Percentiles rank a stretch among this genome's conserved stretches.
Evolutionary conservation across 257 asterid species (phyloP).

Genomic region (Thymus mandschuricus): DNA sequence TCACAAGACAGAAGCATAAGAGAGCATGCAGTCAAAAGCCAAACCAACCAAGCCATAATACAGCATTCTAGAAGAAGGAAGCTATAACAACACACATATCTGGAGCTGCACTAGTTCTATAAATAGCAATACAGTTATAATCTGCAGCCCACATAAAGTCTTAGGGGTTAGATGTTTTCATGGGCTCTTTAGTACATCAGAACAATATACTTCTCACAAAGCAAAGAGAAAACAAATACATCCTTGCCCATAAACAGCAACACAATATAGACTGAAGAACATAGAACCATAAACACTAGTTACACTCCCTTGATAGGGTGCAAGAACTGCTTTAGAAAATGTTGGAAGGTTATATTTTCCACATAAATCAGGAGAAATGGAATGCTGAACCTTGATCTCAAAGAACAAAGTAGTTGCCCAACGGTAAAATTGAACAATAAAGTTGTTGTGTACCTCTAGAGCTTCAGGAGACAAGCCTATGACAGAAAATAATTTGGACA

Average conservation of each 20-base stretch:
- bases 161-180: neutral
- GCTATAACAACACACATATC: neutral
- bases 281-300: neutral
- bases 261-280: neutral
- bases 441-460: conserved; percentile 48
- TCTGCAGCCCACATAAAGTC: neutral
- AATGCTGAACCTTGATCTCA: neutral
- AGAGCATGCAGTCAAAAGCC: conserved; percentile 4
- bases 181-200: neutral
- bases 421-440: neutral
- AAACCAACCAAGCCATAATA: neutral
- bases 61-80: neutral
- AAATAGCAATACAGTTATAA: neutral
- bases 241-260: neutral
- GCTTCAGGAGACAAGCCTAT: conserved; percentile 46
- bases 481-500: conserved; percentile 46
- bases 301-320: neutral
- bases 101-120: neutral
- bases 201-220: neutral
- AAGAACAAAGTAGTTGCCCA: neutral
- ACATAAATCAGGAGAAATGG: conserved; percentile 1
- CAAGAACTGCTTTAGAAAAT: neutral
- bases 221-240: neutral
- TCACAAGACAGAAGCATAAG: neutral
- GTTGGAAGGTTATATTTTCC: neutral